These are phyloP conservation scores for Suillus subluteus DNA, from an alignment of 768 basidiomycete species.

Conservation along the genomic window DNA sequence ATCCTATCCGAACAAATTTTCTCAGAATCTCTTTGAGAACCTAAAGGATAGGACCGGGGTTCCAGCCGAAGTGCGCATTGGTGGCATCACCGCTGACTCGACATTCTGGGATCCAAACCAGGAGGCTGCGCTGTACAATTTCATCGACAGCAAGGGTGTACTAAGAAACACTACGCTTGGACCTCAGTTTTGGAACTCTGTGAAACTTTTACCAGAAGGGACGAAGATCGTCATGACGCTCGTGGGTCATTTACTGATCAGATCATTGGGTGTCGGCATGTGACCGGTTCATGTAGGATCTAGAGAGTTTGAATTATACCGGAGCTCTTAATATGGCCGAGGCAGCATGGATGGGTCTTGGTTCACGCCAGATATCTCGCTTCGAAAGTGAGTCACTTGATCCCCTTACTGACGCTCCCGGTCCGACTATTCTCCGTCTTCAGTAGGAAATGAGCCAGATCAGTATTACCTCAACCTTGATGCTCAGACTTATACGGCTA, in stretches of 20 bases:
- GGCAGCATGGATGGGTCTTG: conserved; percentile 44
- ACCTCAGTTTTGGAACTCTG: conserved; percentile 51
- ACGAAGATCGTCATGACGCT: conserved; percentile 52
- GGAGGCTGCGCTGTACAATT: conserved; percentile 38
- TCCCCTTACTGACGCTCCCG: background rate
- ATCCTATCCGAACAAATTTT: conserved; percentile 46
- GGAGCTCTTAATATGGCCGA: conserved; percentile 48
- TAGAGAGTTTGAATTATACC: conserved; percentile 46
- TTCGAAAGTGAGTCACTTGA: conserved; percentile 45
- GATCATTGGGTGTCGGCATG: background rate
- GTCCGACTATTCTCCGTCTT: conserved; percentile 8
- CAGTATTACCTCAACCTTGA: conserved; percentile 46
- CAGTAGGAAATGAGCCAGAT: conserved; percentile 59
- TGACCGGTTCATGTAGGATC: conserved; percentile 36
- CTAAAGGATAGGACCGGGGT: conserved; percentile 47
- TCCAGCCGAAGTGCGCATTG: conserved; percentile 51
- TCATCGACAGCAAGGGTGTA: conserved; percentile 45
- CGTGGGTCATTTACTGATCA: conserved; percentile 29
- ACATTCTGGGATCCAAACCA: conserved; percentile 50
- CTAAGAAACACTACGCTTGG: conserved; percentile 57
- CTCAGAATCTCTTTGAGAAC: conserved; percentile 48
- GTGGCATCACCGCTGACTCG: conserved; percentile 59
- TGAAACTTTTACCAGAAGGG: conserved; percentile 45
- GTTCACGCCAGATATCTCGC: conserved; percentile 38
- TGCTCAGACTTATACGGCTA: conserved; percentile 45